phyloP scores from a whole-genome alignment of 148 eudicot genomes.

The Chenopodium suecicum region DNA sequence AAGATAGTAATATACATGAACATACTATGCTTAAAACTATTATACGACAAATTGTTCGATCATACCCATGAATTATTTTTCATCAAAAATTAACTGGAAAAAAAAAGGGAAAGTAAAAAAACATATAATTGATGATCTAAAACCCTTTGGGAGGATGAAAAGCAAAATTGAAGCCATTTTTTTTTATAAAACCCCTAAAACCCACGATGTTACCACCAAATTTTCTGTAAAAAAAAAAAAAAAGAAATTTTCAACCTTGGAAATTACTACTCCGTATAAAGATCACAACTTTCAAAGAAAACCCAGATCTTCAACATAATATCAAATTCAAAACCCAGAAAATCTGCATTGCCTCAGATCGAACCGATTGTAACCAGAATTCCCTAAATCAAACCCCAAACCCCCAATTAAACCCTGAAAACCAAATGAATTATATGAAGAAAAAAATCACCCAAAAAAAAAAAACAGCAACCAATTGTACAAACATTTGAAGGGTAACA shows the following conservation, averaged over 20 bases:
- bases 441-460: not conserved
- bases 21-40: not conserved
- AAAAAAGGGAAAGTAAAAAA: not conserved
- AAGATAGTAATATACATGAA: not conserved
- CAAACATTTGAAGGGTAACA: not conserved
- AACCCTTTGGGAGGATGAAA: not conserved
- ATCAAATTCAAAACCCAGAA: not conserved
- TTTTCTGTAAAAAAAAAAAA: not conserved
- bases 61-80: not conserved
- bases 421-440: not conserved
- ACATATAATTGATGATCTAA: constrained; percentile 1
- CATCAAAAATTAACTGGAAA: not conserved
- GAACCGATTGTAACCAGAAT: constrained; percentile 17
- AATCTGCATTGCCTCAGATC: constrained; percentile 33
- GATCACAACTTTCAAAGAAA: not conserved
- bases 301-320: constrained; percentile 22
- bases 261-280: not conserved
- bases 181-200: constrained; percentile 28
- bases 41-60: not conserved
- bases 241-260: not conserved
- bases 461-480: constrained; percentile 4
- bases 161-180: not conserved
- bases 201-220: not conserved
- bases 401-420: not conserved
- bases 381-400: constrained; percentile 10